Percentiles rank a stretch among this genome's conserved stretches.
These are phyloP conservation scores for Piromyces sp. DNA, from an alignment of 192 early-diverging fungal species.

Conservation along the genomic window DNA sequence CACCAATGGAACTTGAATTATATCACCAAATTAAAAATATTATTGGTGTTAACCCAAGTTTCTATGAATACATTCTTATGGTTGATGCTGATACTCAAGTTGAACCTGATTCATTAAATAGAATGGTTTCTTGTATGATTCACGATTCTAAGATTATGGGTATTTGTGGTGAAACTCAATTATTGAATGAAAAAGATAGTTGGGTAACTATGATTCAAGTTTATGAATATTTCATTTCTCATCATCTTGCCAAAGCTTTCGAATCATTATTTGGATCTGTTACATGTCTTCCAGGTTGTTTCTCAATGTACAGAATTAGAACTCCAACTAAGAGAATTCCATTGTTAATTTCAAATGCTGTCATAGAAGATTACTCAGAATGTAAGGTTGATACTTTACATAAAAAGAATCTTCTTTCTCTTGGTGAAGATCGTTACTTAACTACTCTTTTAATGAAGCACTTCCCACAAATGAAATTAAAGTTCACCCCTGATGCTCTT, in stretches of 20 bases:
- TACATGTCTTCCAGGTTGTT: slow-evolving; percentile 96
- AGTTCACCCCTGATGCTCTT: slow-evolving; percentile 80
- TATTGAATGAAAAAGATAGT: slow-evolving; percentile 81
- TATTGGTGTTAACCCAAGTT: slow-evolving; percentile 87
- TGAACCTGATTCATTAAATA: slow-evolving; percentile 73
- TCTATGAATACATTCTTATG: slow-evolving; percentile 95
- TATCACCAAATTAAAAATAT: slow-evolving; percentile 98
- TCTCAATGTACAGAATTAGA: slow-evolving; percentile 95
- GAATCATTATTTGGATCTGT: slow-evolving; percentile 97
- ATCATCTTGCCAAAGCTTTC: slow-evolving; percentile 92
- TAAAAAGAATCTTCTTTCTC: slow-evolving; percentile 92
- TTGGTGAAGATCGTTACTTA: slow-evolving; percentile 97
- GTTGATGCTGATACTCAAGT: slow-evolving; percentile 96
- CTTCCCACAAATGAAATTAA: slow-evolving; percentile 89
- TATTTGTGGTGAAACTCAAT: slow-evolving; percentile 84
- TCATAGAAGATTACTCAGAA: slow-evolving; percentile 86
- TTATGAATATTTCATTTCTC: slow-evolving; percentile 96
- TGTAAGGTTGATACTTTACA: slow-evolving; percentile 92
- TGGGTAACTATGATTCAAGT: slow-evolving; percentile 99
- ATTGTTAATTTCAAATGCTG: slow-evolving; percentile 66
- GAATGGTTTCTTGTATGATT: slow-evolving; percentile 77
- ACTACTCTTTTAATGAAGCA: slow-evolving; percentile 94
- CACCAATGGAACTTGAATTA: slow-evolving; percentile 87
- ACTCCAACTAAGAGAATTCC: slow-evolving; percentile 78
- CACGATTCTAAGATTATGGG: slow-evolving; percentile 85